Evolutionary conservation across 768 basidiomycete genomes (phyloP), one percentile per base, ranked within the genome.

Genomic region (Lentinula raphanica): DNA sequence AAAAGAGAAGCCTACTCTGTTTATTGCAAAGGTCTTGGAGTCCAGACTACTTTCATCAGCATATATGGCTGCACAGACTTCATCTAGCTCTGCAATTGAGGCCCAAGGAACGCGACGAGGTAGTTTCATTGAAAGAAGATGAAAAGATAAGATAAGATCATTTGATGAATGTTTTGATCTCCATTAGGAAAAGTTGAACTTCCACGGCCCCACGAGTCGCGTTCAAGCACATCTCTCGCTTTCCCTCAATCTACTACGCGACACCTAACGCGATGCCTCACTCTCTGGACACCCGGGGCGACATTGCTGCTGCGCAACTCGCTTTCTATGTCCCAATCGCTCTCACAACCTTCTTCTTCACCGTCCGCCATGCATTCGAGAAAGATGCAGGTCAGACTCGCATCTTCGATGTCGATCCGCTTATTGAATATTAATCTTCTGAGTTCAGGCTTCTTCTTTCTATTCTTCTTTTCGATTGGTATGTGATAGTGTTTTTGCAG

Each of bases 101-200:
- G 83, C 71, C 92, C 93, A 95, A 3, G 92, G 90, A 0, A 91
- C 87, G 31, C 92, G 82, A 53, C 88, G 83, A 57, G 92, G 93
- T 21, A 91, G 79, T 60, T 80, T 76, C 89, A 90, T 90, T 65
- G 63, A 62, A 51, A 58, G 49, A 48, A 60, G 45, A 65, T 27
- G 19, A n/a, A 38, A 13, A 8, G 38, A 53, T 53, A 27, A 35
- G 31, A 35, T 35, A 27, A 28, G 21, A 17, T 12, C n/a, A n/a
- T n/a, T n/a, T n/a, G n/a, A n/a, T n/a, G n/a, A n/a, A 45, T 48
- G 23, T 38, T n/a, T n/a, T n/a, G n/a, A 48, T 21, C n/a, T 49
- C 45, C 46, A 58, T 56, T 56, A 8, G 19, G 54, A 29, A 7
- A 56, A 45, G 54, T 56, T 56, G 54, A 56, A 56, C 54, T 57